Conservation (phyloP, 108 stramenopile species). For the Cyclotella choctawhatcheeana region DNA sequence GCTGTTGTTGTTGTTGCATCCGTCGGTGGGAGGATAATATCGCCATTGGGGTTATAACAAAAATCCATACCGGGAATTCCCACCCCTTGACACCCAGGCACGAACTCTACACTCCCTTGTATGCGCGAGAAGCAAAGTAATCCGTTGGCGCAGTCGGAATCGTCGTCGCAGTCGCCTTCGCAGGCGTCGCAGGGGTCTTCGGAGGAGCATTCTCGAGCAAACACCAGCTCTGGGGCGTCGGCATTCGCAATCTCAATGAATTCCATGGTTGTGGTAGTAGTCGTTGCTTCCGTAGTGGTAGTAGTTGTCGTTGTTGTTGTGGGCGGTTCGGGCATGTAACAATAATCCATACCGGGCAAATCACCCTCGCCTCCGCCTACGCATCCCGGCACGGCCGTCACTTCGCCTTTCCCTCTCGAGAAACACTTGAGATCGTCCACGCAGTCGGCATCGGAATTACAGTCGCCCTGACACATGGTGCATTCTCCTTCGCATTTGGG, state of each 20-base stretch:
- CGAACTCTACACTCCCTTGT: constrained; percentile 29
- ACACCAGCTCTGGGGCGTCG: constrained; percentile 17
- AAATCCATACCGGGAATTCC: constrained; percentile 51
- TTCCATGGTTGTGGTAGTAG: constrained; percentile 9
- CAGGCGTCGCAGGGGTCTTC: constrained; percentile 29
- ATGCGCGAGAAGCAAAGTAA: constrained; percentile 37
- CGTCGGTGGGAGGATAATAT: constrained; percentile 2
- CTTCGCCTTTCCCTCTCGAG: constrained; percentile 34
- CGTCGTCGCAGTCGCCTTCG: constrained; percentile 48
- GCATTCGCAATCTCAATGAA: not conserved
- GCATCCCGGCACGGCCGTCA: constrained; percentile 48
- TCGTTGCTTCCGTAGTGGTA: constrained; percentile 17
- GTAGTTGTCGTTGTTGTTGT: constrained; percentile 32
- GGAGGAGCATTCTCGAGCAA: constrained; percentile 39
- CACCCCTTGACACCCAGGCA: constrained; percentile 34
- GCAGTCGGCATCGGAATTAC: constrained; percentile 47
- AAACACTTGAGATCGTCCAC: constrained; percentile 40
- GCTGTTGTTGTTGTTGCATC: not conserved
- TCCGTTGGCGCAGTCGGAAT: constrained; percentile 24
- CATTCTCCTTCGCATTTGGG: constrained; percentile 29
- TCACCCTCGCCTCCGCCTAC: constrained; percentile 31
- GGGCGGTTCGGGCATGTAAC: constrained; percentile 26
- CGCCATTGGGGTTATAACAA: constrained; percentile 41
- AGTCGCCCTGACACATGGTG: constrained; percentile 49
- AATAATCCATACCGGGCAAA: constrained; percentile 46